These are phyloP conservation scores for Tricholomella constricta DNA, from an alignment of 768 basidiomycete genomes.

Conservation along the genomic window DNA sequence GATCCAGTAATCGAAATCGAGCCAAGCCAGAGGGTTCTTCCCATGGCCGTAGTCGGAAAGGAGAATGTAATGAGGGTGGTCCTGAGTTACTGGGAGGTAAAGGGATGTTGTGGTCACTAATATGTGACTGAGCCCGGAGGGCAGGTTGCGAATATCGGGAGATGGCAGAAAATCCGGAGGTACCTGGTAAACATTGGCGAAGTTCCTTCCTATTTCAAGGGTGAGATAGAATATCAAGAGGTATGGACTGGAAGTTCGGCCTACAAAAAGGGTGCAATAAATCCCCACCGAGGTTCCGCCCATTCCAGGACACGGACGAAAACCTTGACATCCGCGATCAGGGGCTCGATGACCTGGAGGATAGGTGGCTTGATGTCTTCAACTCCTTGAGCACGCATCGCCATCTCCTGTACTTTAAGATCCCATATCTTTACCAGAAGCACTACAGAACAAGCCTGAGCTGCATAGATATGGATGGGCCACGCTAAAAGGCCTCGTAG, in stretches of 20 bases:
- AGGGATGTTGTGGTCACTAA: background rate
- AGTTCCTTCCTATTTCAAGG: slow-evolving; percentile 12
- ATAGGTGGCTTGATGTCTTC: slow-evolving; percentile 38
- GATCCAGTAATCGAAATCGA: background rate
- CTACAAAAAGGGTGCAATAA: slow-evolving; percentile 33
- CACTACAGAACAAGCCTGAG: slow-evolving; percentile 53
- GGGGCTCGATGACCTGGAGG: slow-evolving; percentile 32
- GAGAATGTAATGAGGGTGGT: background rate
- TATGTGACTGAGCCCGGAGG: background rate
- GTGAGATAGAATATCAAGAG: background rate
- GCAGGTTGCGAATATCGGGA: background rate
- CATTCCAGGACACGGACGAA: slow-evolving; percentile 47
- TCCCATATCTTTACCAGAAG: slow-evolving; percentile 64
- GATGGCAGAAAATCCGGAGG: background rate
- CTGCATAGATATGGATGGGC: slow-evolving; percentile 43
- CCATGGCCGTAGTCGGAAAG: background rate
- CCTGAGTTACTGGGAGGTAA: background rate
- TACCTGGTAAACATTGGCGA: slow-evolving; percentile 10
- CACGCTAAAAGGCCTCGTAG: slow-evolving; percentile 44
- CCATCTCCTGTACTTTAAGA: slow-evolving; percentile 47
- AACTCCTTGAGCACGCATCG: slow-evolving; percentile 22
- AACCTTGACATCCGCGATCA: slow-evolving; percentile 39
- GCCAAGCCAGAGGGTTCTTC: background rate
- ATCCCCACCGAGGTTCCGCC: slow-evolving; percentile 36
- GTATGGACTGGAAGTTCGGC: slow-evolving; percentile 15